phyloP scores from a whole-genome alignment of 345 rosid genomes.

The Camelina sativa region DNA sequence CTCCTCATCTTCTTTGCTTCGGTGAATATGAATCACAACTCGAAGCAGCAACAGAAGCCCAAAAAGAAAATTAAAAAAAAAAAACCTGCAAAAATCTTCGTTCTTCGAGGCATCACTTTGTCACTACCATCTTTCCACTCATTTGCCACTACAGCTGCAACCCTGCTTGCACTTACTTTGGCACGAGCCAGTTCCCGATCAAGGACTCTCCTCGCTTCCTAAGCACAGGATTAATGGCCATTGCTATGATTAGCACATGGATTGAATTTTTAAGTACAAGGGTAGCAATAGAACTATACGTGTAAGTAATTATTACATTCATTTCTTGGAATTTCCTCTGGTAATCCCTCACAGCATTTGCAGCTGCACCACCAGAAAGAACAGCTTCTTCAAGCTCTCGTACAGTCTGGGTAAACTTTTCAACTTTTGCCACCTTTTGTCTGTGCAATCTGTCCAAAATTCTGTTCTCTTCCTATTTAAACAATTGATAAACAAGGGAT shows the following conservation, averaged over 20 bases:
- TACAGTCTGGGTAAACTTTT: slow-evolving; percentile 96
- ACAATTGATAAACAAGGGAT: slow-evolving; percentile 30
- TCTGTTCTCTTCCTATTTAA: slow-evolving; percentile 87
- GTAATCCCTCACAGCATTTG: slow-evolving; percentile 97
- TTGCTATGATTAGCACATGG: slow-evolving; percentile 6
- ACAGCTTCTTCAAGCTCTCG: slow-evolving; percentile 99
- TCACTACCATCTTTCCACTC: slow-evolving; percentile 99
- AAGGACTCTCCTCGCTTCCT: slow-evolving; percentile 97
- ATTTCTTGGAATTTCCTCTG: slow-evolving; percentile 99
- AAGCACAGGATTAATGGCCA: slow-evolving; percentile 27
- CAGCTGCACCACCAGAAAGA: slow-evolving; percentile 99
- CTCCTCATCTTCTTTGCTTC: slow-evolving; percentile 99
- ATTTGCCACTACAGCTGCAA: slow-evolving; percentile 96
- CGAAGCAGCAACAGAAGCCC: slow-evolving; percentile 14
- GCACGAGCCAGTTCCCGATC: slow-evolving; percentile 98
- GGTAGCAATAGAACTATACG: not conserved
- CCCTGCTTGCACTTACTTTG: slow-evolving; percentile 96
- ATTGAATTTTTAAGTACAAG: not conserved
- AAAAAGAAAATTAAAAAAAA: slow-evolving; percentile 14
- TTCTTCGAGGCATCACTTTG: slow-evolving; percentile 99
- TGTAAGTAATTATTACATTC: slow-evolving; percentile 65
- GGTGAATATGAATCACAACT: slow-evolving; percentile 31
- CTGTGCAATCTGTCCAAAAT: slow-evolving; percentile 96
- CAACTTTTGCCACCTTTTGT: slow-evolving; percentile 98
- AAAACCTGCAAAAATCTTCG: slow-evolving; percentile 97